Evolutionary conservation across 2,329 filamentous ascomycete species (phyloP).

Genomic region (Fusarium anthophilum): DNA sequence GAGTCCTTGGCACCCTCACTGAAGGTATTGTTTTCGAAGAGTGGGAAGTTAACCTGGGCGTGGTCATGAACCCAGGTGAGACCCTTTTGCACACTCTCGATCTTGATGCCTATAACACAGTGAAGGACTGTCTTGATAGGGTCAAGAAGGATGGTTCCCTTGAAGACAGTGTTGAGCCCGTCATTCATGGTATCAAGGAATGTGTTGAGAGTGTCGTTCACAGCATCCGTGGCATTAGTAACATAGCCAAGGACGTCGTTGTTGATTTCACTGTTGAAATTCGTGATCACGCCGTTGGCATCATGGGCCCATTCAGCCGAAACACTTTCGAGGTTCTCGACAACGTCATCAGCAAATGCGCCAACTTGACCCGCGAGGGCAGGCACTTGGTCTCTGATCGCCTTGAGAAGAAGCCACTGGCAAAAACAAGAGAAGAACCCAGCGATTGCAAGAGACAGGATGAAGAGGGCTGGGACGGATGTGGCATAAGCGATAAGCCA

Average conservation of each 20-base stretch:
- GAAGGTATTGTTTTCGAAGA: constrained; percentile 82
- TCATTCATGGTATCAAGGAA: constrained; percentile 82
- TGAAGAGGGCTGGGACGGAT: constrained; percentile 83
- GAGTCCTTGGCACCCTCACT: constrained; percentile 77
- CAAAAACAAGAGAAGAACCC: constrained; percentile 85
- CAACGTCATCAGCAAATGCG: constrained; percentile 81
- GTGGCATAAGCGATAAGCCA: constrained; percentile 93
- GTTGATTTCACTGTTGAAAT: constrained; percentile 83
- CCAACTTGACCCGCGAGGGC: constrained; percentile 78
- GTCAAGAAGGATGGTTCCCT: constrained; percentile 80
- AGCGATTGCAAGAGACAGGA: constrained; percentile 82
- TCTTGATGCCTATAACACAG: constrained; percentile 89
- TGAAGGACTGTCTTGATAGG: constrained; percentile 83
- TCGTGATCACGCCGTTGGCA: constrained; percentile 76
- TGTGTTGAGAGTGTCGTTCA: constrained; percentile 85
- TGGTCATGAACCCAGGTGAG: constrained; percentile 94
- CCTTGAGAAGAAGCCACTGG: constrained; percentile 79
- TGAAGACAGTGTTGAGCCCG: constrained; percentile 80
- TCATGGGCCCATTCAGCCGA: constrained; percentile 80
- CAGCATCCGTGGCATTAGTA: constrained; percentile 79
- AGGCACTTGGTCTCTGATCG: constrained; percentile 79
- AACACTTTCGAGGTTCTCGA: constrained; percentile 74
- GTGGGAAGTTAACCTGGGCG: constrained; percentile 82
- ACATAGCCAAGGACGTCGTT: constrained; percentile 88
- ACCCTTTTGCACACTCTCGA: constrained; percentile 83